Evolutionary conservation across 2,329 filamentous ascomycete genomes (phyloP).

Genomic region (Aspergillus sp.): DNA sequence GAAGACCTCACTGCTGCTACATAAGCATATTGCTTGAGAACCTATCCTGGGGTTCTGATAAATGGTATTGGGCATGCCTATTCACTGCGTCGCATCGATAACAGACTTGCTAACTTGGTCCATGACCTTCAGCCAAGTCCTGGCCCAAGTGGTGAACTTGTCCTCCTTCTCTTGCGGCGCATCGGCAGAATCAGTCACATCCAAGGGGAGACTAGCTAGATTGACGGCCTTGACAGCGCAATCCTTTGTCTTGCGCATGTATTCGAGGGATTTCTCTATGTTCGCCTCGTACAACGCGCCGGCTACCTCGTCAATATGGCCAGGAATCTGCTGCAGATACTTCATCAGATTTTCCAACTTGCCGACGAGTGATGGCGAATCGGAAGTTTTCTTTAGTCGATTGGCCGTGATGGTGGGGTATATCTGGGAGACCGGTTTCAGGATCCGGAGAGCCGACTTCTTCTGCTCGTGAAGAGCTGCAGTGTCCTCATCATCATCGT

Average conservation of each 20-base stretch:
- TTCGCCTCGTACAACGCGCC: constrained; percentile 49
- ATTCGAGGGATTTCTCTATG: constrained; percentile 34
- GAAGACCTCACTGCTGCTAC: no score
- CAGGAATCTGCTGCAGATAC: constrained; percentile 40
- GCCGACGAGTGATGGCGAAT: constrained; percentile 22
- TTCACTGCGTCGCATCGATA: constrained; percentile 10
- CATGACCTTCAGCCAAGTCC: constrained; percentile 54
- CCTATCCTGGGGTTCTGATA: no score
- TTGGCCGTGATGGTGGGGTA: constrained; percentile 47
- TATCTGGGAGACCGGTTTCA: constrained; percentile 47
- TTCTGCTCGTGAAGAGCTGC: constrained; percentile 44
- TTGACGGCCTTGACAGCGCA: constrained; percentile 68
- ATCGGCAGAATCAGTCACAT: constrained; percentile 61
- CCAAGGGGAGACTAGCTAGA: constrained; percentile 71
- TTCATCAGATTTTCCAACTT: constrained; percentile 39
- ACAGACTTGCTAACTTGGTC: constrained; percentile 42
- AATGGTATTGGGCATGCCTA: no score
- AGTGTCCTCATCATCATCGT: constrained; percentile 30
- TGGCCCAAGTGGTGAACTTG: constrained; percentile 77
- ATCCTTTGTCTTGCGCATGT: constrained; percentile 34
- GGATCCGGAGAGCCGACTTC: constrained; percentile 43
- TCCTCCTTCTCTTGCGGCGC: constrained; percentile 62
- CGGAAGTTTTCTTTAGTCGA: constrained; percentile 38
- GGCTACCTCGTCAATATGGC: constrained; percentile 48
- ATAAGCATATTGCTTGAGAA: no score